A percentile compares a stretch with the other conserved stretches of the same genome.
phyloP scores from a whole-genome alignment of 441 rosid species.

The Euphorbia neoarborescens region DNA sequence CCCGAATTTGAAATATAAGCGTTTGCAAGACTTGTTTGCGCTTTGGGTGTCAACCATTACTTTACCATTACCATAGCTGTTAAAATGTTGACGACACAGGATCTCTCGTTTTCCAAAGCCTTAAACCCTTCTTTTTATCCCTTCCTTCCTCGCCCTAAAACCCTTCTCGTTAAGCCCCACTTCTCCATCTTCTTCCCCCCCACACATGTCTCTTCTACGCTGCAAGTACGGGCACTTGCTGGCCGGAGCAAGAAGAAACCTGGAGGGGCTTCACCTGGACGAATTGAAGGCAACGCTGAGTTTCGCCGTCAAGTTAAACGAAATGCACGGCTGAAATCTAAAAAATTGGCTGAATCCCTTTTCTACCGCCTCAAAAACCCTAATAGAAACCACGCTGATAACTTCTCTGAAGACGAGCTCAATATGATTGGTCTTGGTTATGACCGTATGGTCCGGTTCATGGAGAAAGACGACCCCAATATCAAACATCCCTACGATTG shows the following conservation, averaged over 20 bases:
- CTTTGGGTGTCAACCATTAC: too few relatives aligned
- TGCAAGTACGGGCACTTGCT: constrained; percentile 54
- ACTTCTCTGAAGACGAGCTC: constrained; percentile 70
- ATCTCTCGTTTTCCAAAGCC: constrained; percentile 61
- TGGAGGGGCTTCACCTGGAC: constrained; percentile 45
- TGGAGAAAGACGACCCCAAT: constrained; percentile 81
- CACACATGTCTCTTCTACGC: constrained; percentile 24
- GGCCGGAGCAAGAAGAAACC: constrained; percentile 80
- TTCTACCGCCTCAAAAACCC: constrained; percentile 59
- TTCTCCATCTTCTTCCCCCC: constrained; percentile 22
- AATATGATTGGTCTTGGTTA: constrained; percentile 73
- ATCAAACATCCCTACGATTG: constrained; percentile 73
- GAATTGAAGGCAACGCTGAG: constrained; percentile 48
- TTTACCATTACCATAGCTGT: neutral
- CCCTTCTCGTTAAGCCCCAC: constrained; percentile 1
- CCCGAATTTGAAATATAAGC: too few relatives aligned
- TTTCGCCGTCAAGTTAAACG: constrained; percentile 43
- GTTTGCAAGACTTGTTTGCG: too few relatives aligned
- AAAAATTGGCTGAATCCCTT: constrained; percentile 47
- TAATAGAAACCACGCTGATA: constrained; percentile 54
- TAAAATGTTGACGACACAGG: constrained; percentile 27
- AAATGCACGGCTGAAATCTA: constrained; percentile 34
- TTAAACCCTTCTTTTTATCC: constrained; percentile 43
- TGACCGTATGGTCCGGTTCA: constrained; percentile 78
- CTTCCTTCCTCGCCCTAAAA: constrained; percentile 18